Base-by-base conservation (phyloP, 2,329 filamentous ascomycete genomes). In the Hortaea werneckii region DNA sequence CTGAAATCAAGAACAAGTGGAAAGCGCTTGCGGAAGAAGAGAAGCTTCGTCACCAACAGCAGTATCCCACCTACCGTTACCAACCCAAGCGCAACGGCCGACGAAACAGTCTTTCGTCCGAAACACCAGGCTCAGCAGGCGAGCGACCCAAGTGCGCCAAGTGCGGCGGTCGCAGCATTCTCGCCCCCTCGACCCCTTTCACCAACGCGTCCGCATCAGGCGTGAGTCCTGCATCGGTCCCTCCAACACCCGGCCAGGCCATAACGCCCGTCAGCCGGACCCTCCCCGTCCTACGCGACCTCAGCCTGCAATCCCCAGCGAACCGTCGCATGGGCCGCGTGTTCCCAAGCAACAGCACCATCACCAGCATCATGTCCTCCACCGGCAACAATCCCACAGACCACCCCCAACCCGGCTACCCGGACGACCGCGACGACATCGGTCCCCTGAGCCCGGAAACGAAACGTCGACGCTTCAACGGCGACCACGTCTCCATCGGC, bases 41-140 rank as follows among this genome's bases (percentile, higher is more conserved):
- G 65, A 96, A 96, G 71, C 73, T 80, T 50, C 83, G 85, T 12
- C 92, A 98, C 65, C 83, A 87, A 59, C 81, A 82, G 52, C 85
- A 89, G 67, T 95, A 95, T 64, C 92, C 92, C 2, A 84, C 87
- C 54, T 98, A 98, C 67, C 82, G 88, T 52, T 98, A 96, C 63
- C 87, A 95, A 63, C 92, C 92, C 32, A 82, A 86, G 43, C 68
- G 71, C 10, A 56, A 63, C 45, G 67, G 62, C 13, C 78, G 85
- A 48, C 44, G 58, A 52, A 45, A 59, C 58, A 52, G 58, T 61
- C 43, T 58, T 13, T 57, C 56, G 6, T 40, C 62, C 54, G 44
- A 68, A 59, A 41, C 50, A 30, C 48, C 49, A 34, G 51, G 49
- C n/a, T 48, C 54, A 32, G 51, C 56, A 32, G 50, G 52, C 29